A percentile compares a stretch with the other conserved stretches of the same genome.
These are phyloP conservation scores for Alternaria gansuensis DNA, from an alignment of 2,329 filamentous ascomycete genomes.

Conservation along the genomic window DNA sequence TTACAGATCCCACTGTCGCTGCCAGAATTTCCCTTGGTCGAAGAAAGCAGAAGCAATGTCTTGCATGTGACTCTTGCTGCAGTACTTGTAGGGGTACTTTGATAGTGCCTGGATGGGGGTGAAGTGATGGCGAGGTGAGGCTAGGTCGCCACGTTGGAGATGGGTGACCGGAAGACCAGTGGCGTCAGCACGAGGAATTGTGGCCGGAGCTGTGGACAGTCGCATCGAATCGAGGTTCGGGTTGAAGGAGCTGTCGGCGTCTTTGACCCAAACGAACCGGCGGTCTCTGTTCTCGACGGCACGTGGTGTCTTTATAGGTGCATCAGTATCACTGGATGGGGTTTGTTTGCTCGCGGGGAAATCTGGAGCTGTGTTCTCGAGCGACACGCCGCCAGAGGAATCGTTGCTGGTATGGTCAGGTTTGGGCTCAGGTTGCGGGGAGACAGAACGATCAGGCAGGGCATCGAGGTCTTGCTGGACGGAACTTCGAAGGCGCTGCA, in stretches of 20 bases:
- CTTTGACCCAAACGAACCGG: constrained; percentile 35
- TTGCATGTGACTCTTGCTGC: constrained; percentile 61
- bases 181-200: neutral
- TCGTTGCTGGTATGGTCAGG: constrained; percentile 22
- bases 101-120: constrained; percentile 59
- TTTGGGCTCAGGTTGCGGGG: constrained; percentile 7
- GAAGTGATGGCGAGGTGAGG: constrained; percentile 50
- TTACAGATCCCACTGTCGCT: constrained; percentile 79
- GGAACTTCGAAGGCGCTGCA: constrained; percentile 36
- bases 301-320: constrained; percentile 1
- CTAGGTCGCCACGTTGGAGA: constrained; percentile 45
- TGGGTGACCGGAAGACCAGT: constrained; percentile 25
- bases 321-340: neutral
- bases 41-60: constrained; percentile 65
- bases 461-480: constrained; percentile 36
- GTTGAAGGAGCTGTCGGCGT: constrained; percentile 38
- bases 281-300: constrained; percentile 26
- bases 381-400: constrained; percentile 35
- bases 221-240: constrained; percentile 28
- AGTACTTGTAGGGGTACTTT: constrained; percentile 68
- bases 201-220: constrained; percentile 9
- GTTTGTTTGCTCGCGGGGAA: constrained; percentile 23
- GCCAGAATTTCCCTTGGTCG: constrained; percentile 64
- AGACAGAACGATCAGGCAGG: constrained; percentile 33
- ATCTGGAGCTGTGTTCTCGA: constrained; percentile 13